phyloP scores from a whole-genome alignment of 768 basidiomycete species.

The Termitomyces eurrhizus region DNA sequence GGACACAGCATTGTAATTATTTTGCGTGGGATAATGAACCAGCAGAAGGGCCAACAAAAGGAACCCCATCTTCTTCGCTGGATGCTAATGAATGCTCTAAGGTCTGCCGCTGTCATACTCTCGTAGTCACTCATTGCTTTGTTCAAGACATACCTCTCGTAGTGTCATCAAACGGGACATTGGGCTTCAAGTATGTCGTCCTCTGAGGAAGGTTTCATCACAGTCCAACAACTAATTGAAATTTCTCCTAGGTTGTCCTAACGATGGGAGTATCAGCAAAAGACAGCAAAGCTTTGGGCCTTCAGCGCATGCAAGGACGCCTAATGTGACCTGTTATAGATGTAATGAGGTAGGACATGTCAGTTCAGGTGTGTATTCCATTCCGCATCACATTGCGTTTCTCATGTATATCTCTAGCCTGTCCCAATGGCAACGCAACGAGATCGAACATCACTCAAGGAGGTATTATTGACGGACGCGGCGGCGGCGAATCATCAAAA shows the following conservation, averaged over 20 bases:
- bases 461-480: too few relatives aligned
- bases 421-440: too few relatives aligned
- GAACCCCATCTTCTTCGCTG: slow-evolving; percentile 10
- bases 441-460: too few relatives aligned
- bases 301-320: slow-evolving; percentile 22
- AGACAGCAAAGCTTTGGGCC: slow-evolving; percentile 44
- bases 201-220: neutral
- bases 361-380: too few relatives aligned
- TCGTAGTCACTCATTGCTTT: neutral
- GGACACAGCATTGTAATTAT: slow-evolving; percentile 21
- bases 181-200: slow-evolving; percentile 59
- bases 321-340: slow-evolving; percentile 42
- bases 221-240: neutral
- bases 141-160: slow-evolving; percentile 2
- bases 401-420: too few relatives aligned
- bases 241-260: slow-evolving; percentile 51
- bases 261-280: slow-evolving; percentile 32
- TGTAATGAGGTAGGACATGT: slow-evolving; percentile 55
- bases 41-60: slow-evolving; percentile 12
- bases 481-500: too few relatives aligned
- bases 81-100: too few relatives aligned
- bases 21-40: slow-evolving; percentile 52
- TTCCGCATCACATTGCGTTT: too few relatives aligned
- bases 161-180: slow-evolving; percentile 66
- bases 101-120: slow-evolving; percentile 3